Evolutionary conservation across 192 early-diverging fungal species (phyloP).

Genomic region (Linnemannia schmuckeri): DNA sequence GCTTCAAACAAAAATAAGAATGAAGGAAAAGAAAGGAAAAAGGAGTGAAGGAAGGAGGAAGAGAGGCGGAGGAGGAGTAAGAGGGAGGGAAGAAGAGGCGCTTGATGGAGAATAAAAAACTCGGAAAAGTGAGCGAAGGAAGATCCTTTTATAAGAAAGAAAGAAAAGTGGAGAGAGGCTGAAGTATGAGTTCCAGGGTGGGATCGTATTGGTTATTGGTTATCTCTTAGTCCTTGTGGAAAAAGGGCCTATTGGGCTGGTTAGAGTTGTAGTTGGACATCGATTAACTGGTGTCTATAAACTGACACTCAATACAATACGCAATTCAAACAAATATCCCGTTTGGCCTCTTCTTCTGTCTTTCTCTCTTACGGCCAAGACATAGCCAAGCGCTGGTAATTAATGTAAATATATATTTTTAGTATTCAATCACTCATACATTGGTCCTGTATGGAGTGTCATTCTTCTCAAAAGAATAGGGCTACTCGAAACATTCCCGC

Average conservation of each 20-base stretch:
- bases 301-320: background rate
- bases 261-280: background rate
- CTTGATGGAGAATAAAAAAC: constrained; percentile 14
- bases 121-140: background rate
- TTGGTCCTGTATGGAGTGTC: background rate
- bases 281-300: background rate
- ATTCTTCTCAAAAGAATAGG: background rate
- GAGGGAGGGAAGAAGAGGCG: background rate
- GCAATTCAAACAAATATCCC: background rate
- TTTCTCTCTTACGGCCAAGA: background rate
- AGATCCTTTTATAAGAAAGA: constrained; percentile 21
- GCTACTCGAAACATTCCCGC: background rate
- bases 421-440: background rate
- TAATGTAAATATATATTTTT: constrained; percentile 6
- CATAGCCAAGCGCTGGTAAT: constrained; percentile 5
- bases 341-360: background rate
- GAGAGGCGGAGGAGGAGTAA: background rate
- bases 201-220: background rate
- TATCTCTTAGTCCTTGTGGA: background rate
- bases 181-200: background rate
- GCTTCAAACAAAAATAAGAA: background rate
- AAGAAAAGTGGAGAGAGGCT: background rate
- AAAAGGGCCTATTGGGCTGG: background rate
- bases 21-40: background rate
- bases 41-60: background rate